A percentile compares a stretch with the other conserved stretches of the same genome.
Conservation (phyloP, 345 rosid genomes). For the Boechera stricta region DNA sequence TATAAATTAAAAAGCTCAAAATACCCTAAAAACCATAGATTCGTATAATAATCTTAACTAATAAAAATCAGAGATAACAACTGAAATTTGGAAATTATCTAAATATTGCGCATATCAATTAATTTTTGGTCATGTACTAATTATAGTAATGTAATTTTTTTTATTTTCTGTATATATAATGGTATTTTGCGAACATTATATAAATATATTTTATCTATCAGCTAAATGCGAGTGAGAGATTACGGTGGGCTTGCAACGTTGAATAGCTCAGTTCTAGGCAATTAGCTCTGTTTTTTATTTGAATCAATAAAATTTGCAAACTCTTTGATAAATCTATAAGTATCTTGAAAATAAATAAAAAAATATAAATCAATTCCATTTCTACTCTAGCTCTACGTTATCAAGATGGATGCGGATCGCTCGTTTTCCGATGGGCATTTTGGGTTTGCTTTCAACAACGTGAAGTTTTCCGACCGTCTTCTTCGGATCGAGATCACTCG, state of each 20-base stretch:
- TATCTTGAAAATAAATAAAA: neutral
- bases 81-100: too few relatives aligned
- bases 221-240: neutral
- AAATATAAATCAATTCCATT: too few relatives aligned
- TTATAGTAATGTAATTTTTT: neutral
- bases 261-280: neutral
- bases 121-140: too few relatives aligned
- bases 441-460: conserved; percentile 81
- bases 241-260: neutral
- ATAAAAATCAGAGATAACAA: too few relatives aligned
- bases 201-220: neutral
- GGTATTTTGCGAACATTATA: neutral
- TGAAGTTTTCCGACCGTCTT: conserved; percentile 78
- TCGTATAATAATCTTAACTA: neutral
- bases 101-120: too few relatives aligned
- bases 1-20: too few relatives aligned
- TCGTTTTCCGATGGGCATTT: conserved; percentile 41
- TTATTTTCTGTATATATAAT: neutral
- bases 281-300: too few relatives aligned
- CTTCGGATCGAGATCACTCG: conserved; percentile 71
- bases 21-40: neutral
- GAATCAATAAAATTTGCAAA: neutral
- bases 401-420: neutral
- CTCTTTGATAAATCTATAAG: neutral
- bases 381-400: neutral